Base-by-base conservation (phyloP, 2,329 filamentous ascomycete genomes). In the Tolypocladium endophyticum region DNA sequence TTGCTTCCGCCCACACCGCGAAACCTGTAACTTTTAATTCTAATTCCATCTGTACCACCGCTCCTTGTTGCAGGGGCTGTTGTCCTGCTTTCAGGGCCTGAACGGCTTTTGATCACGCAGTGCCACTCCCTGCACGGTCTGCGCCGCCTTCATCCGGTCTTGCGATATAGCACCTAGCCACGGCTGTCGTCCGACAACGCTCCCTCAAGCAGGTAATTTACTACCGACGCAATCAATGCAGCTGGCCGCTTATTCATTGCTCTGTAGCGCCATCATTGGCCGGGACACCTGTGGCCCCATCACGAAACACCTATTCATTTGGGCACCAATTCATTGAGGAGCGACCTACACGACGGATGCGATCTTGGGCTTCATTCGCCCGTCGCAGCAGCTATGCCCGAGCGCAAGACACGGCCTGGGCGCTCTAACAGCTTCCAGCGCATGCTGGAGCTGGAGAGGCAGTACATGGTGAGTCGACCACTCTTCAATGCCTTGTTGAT, bases 361-460 rank as follows among this genome's bases (percentile, higher is more conserved):
- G 30, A 33, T 20, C 30, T 53, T 52, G 47, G 47, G 47, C 47
- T 33, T 52, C 47, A n/a, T 33, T 28, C 20, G 28, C 18, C 47
- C 47, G 12, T 43, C 39, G 28, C 18, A 41, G 28, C 18, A 41
- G 38, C 59, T 58, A 64, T 64, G 60, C 36, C 60, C 25, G 60
- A 59, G 45, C 54, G 58, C 56, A 64, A 61, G 56, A 58, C 60
- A 58, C 61, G 60, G 16, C 62, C 64, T 11, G 62, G 60, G 57
- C 73, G 74, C 65, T 74, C 75, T 62, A 77, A 77, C 67, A 83
- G 78, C 69, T 78, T 85, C 63, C 77, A 83, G 69, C 77, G 75
- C 61, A 85, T 86, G 82, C 74, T 85, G 56, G 81, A 85, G 65
- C 71, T 85, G 57, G 83, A 86, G 67, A 82, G 80, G 67, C 76